Percentiles rank a stretch among this genome's conserved stretches.
Evolutionary conservation across 2,329 filamentous ascomycete species (phyloP).

Genomic region (Fusarium pseudocircinatum): DNA sequence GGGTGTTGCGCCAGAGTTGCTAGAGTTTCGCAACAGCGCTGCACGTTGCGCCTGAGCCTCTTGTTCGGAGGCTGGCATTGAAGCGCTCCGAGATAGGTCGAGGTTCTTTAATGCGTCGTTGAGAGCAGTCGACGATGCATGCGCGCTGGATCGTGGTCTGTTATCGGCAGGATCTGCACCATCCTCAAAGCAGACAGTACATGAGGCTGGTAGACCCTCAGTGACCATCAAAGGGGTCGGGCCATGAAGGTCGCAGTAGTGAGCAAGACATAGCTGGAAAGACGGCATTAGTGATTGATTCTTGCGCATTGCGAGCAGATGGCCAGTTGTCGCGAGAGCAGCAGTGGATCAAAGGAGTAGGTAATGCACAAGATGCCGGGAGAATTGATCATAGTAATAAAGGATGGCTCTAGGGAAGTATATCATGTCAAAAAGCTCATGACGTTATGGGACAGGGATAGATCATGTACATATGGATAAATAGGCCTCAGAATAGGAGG

Average conservation of each 20-base stretch:
- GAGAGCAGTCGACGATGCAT: constrained; percentile 51
- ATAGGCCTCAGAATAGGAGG: constrained; percentile 16
- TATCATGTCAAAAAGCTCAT: constrained; percentile 36
- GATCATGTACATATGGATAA: constrained; percentile 25
- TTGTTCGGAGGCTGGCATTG: constrained; percentile 55
- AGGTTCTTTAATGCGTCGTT: constrained; percentile 60
- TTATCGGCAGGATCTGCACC: constrained; percentile 42
- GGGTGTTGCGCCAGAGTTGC: constrained; percentile 47
- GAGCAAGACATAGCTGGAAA: constrained; percentile 73
- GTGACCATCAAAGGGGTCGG: constrained; percentile 77
- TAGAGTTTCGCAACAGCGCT: constrained; percentile 54
- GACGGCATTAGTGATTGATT: constrained; percentile 46
- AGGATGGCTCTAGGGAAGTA: constrained; percentile 20
- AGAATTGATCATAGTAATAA: constrained; percentile 26
- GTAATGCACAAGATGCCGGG: constrained; percentile 4
- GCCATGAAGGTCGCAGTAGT: constrained; percentile 76
- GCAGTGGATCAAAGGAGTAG: background rate
- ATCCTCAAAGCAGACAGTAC: constrained; percentile 66
- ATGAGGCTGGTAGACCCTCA: constrained; percentile 70
- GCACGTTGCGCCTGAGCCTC: constrained; percentile 56
- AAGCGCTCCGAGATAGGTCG: constrained; percentile 56
- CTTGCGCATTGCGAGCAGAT: constrained; percentile 42
- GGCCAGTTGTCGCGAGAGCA: constrained; percentile 7
- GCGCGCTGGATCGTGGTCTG: constrained; percentile 54
- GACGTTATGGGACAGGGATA: constrained; percentile 39